Conservation (phyloP, 1,284 basidiomycete genomes). For the Prillingera fragicola region DNA sequence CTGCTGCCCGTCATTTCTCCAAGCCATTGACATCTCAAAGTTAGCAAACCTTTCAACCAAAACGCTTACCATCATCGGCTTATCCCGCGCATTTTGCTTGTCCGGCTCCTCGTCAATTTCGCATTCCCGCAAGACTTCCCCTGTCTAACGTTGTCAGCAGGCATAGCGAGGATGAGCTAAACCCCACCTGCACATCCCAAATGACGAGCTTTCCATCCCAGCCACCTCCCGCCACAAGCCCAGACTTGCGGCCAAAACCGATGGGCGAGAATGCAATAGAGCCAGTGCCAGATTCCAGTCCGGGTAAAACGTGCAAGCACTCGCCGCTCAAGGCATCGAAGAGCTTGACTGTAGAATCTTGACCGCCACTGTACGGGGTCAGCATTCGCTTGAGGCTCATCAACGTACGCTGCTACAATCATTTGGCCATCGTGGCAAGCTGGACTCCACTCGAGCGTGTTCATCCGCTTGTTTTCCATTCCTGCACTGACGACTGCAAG, state of each 20-base stretch:
- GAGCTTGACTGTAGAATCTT: conserved; percentile 41
- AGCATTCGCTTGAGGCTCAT: no score
- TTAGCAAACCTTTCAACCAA: background rate
- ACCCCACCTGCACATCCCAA: conserved; percentile 40
- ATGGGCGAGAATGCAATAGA: conserved; percentile 38
- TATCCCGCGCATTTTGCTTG: conserved; percentile 23
- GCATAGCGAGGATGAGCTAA: background rate
- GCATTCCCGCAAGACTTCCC: conserved; percentile 22
- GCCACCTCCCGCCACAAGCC: conserved; percentile 36
- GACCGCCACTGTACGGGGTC: conserved; percentile 28
- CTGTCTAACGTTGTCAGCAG: conserved; percentile 18
- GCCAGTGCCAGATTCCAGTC: conserved; percentile 37
- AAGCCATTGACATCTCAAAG: conserved; percentile 30
- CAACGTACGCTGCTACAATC: conserved; percentile 43
- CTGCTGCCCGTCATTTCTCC: conserved; percentile 39
- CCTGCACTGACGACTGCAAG: conserved; percentile 30
- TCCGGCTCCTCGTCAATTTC: conserved; percentile 32
- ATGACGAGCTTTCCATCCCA: conserved; percentile 37
- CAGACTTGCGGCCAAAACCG: conserved; percentile 16
- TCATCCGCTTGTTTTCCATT: conserved; percentile 42
- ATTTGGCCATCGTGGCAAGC: conserved; percentile 22
- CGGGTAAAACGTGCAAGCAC: conserved; percentile 27
- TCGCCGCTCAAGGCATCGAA: conserved; percentile 36
- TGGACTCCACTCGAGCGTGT: conserved; percentile 38
- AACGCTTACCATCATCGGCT: conserved; percentile 36